Evolutionary conservation across 768 basidiomycete genomes (phyloP), one percentile per base, ranked within the genome.

Genomic region (Naganishia antarctica): DNA sequence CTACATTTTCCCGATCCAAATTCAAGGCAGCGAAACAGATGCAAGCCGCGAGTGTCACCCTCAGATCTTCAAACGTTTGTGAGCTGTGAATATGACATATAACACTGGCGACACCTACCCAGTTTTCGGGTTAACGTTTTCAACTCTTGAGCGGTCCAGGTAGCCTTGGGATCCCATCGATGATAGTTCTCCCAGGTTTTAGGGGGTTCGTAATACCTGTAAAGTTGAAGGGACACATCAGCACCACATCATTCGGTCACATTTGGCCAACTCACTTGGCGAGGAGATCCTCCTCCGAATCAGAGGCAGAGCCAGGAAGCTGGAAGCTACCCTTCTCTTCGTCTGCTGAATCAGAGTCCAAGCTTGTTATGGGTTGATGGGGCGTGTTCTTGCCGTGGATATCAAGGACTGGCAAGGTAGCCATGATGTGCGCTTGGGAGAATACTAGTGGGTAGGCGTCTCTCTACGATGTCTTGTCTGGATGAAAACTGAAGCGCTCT

Each of bases 151-250:
- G 50, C 32, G 15, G 70, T 71, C 70, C 70, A 71, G 11, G 49
- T 66, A 3, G 70, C 70, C 46, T 51, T 57, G 4, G 70, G 69
- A 63, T 71, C 70, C 65, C 65, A 71, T 41, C 70, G 64, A 60
- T 71, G 70, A 43, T 69, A 68, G 26, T 61, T 66, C 51, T 71
- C 70, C 45, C 70, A 71, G 11, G 50, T 45, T 37, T 71, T 68
- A 23, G 70, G 68, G 6, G 69, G 70, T 26, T 64, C 67, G 37
- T 69, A 68, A 40, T 58, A 68, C 44, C 66, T n/a, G n/a, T n/a
- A n/a, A n/a, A n/a, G n/a, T 71, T 37, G n/a, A 15, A 3, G 28
- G 7, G 25, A 5, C 49, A 12, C 8, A 16, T 50, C 28, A 50
- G 49, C 29, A 29, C 7, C 49, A 15, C 11, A 16, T 31, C 49